A percentile compares a stretch with the other conserved stretches of the same genome.
Conservation (phyloP, 768 basidiomycete species). For the Panaeolus papilionaceus region DNA sequence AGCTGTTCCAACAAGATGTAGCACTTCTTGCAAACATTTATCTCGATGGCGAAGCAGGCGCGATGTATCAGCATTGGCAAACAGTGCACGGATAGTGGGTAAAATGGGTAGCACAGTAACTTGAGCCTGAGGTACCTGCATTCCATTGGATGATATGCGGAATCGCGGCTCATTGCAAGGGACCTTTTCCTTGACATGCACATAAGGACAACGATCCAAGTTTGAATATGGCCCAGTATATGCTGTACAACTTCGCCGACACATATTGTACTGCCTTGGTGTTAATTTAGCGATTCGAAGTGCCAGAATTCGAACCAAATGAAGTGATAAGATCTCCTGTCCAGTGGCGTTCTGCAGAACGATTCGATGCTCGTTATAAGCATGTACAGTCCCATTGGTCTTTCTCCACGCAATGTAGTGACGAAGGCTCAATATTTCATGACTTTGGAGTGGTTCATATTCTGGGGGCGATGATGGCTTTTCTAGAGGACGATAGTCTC, state of each 20-base stretch:
- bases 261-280: conserved; percentile 30
- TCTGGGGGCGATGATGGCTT: neutral
- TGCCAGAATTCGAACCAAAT: conserved; percentile 16
- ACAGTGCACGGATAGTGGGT: conserved; percentile 33
- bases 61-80: conserved; percentile 34
- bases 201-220: conserved; percentile 22
- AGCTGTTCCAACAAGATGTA: conserved; percentile 27
- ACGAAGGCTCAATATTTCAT: conserved; percentile 18
- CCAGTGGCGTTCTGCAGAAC: conserved; percentile 14
- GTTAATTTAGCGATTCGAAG: conserved; percentile 24
- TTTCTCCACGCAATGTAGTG: conserved; percentile 24
- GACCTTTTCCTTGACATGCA: conserved; percentile 18
- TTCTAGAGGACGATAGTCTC: neutral
- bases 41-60: conserved; percentile 32
- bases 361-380: conserved; percentile 20
- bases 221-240: conserved; percentile 30
- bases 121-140: conserved; percentile 28
- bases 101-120: conserved; percentile 29
- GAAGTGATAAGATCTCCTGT: conserved; percentile 15
- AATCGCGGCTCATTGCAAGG: conserved; percentile 26
- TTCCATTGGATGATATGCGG: conserved; percentile 13
- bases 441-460: neutral
- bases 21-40: conserved; percentile 25
- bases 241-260: conserved; percentile 32
- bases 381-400: conserved; percentile 21